Base-by-base conservation (phyloP, 1,284 basidiomycete genomes). In the Rhodotorula sp. region DNA sequence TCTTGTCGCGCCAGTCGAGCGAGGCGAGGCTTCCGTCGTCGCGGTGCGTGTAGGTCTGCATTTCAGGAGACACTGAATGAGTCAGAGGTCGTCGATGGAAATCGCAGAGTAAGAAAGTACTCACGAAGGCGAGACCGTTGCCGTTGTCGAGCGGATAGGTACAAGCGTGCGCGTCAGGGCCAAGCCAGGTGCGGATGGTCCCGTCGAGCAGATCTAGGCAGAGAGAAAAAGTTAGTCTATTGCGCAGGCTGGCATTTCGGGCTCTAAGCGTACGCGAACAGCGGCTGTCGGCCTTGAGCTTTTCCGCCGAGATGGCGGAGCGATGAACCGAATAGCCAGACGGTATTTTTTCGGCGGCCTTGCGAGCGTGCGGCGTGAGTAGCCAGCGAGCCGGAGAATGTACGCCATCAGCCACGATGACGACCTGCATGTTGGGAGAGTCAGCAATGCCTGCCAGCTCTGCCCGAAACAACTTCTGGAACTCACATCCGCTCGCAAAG, bases 141-240 rank as follows among this genome's bases (percentile, higher is more conserved):
- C 66, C 52, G 62, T 71, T 57, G 38, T 75, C 66, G 56, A 75
- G 64, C 18, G 73, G 68, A 7, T 60, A 66, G 7, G 63, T 48
- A 52, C 60, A 66, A 65, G 62, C 43, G 34, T 75, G 73, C 16
- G 49, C 26, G 45, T 75, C 68, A 0, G 60, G 23, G 1, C 68
- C 70, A 1, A 75, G 61, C 73, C 73, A 75, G 3, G 68, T 72
- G 0, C 70, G 65, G 15, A 69, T 68, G 38, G 48, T 60, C 19
- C 73, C 70, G 48, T 75, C 73, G 26, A 69, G 63, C 1, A 75
- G 47, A 19, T 75, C 72, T 74, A 34, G 7, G 12, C 8, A 14
- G 23, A 18, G 0, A 3, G 12, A 3, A 18, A 49, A 45, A 8
- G n/a, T 21, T 12, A 5, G 34, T 34, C 34, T 34, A 8, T 6